phyloP scores from a whole-genome alignment of 352 stramenopile species.

The Globisporangium canariense region DNA sequence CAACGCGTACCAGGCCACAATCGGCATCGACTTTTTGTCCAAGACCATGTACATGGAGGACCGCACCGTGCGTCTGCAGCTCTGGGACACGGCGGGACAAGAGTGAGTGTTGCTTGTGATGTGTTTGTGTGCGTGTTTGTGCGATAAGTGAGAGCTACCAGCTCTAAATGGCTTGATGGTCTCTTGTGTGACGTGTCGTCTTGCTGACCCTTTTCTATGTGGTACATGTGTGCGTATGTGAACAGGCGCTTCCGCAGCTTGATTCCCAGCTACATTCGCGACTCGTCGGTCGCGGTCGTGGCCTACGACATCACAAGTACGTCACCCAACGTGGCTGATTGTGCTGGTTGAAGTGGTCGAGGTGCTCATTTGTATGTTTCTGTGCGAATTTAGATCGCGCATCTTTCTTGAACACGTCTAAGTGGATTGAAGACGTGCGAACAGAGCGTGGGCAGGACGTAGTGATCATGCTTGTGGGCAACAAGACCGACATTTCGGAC shows the following conservation, averaged over 20 bases:
- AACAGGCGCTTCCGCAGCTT: constrained; percentile 89
- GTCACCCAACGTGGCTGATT: constrained; percentile 5
- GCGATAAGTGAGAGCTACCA: neutral
- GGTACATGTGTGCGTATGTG: constrained; percentile 6
- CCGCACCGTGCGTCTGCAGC: constrained; percentile 97
- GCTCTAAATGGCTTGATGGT: neutral
- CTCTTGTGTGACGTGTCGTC: neutral
- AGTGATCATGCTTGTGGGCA: constrained; percentile 99
- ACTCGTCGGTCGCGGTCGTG: constrained; percentile 99
- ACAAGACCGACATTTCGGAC: constrained; percentile 99
- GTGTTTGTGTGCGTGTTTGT: neutral
- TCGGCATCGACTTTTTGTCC: constrained; percentile 99
- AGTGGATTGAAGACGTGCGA: constrained; percentile 99
- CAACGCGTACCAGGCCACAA: constrained; percentile 98
- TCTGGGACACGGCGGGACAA: constrained; percentile 99
- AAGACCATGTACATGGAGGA: constrained; percentile 99
- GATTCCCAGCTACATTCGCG: constrained; percentile 97
- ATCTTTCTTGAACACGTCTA: constrained; percentile 98
- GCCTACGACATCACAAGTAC: constrained; percentile 99
- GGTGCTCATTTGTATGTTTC: neutral
- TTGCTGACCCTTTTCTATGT: constrained; percentile 6
- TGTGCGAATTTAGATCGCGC: constrained; percentile 80
- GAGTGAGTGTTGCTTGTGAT: constrained; percentile 59
- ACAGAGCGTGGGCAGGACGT: constrained; percentile 98
- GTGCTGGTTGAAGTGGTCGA: neutral